Base-by-base conservation (phyloP, 257 asterid species). In the Solanum okadae region DNA sequence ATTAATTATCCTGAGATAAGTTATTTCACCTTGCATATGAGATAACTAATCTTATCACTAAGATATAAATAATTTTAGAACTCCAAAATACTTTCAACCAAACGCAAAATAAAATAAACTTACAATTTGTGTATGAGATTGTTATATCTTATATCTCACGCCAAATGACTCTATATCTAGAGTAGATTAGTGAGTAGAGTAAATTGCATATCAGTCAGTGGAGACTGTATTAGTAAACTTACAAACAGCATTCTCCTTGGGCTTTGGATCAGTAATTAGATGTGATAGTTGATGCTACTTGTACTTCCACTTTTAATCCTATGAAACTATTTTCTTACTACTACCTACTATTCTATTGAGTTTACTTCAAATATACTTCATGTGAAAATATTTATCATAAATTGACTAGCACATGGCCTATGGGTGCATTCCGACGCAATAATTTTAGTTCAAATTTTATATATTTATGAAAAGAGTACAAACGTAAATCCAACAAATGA, bases 231-330 rank as follows among this genome's bases (percentile, higher is more conserved):
- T 40, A 78, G 31, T 42, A 14, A 25, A 79, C 40, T 79, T 44
- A 56, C 67, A 79, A 79, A 44, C 25, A 79, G 85, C 85, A 79
- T 79, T 79, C 85, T 42, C 25, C 85, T 79, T 79, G 85, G 85
- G 25, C 38, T 42, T 78, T 79, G 35, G 38, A 49, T 49, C 7
- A 78, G 12, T 78, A 79, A 44, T 27, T 14, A 79, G 85, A 79
- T 9, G 65, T 79, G 85, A 79, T 27, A 25, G 38, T 15, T 72
- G 81, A 72, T 34, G 23, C 40, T 61, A 25, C 8, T 44, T 7
- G 23, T 77, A 15, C 8, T 16, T 33, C 3, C 20, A 72, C 15
- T 44, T 79, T 27, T 27, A 15, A 40, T 78, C 63, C 84, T 31
- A 70, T 15, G 11, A 16, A 70, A 70, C 38, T 14, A 15, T 14